phyloP scores from a whole-genome alignment of 202 grass and related monocot genomes.

The Setaria viridis region DNA sequence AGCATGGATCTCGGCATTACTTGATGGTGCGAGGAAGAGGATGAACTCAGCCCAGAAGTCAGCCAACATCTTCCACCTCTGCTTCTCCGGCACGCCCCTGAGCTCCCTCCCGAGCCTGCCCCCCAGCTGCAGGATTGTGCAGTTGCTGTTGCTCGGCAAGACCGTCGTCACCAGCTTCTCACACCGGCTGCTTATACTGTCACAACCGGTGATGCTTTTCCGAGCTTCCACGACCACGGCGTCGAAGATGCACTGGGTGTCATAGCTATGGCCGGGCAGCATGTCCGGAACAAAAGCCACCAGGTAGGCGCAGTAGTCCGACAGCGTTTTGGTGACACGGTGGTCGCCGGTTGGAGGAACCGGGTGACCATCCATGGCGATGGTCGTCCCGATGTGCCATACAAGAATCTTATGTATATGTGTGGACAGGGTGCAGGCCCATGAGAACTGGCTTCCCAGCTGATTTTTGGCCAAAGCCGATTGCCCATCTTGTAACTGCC shows the following conservation, averaged over 20 bases:
- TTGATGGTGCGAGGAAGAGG: slow-evolving; percentile 16
- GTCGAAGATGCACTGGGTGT: slow-evolving; percentile 16
- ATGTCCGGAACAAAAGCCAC: slow-evolving; percentile 42
- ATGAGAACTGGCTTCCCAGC: background rate
- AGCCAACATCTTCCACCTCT: slow-evolving; percentile 28
- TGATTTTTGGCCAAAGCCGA: background rate
- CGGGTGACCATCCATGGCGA: background rate
- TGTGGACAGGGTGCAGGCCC: background rate
- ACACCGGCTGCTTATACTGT: background rate
- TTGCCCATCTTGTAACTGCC: background rate
- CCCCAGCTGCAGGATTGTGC: background rate
- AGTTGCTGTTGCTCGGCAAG: background rate
- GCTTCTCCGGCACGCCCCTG: background rate
- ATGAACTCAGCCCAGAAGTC: slow-evolving; percentile 35
- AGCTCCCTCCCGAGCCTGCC: slow-evolving; percentile 14
- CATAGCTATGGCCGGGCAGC: slow-evolving; percentile 21
- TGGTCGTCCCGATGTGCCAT: slow-evolving; percentile 35
- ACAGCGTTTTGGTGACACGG: background rate
- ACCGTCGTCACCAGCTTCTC: background rate
- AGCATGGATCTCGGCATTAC: slow-evolving; percentile 13
- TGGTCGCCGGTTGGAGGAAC: background rate
- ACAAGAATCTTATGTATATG: background rate
- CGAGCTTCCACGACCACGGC: slow-evolving; percentile 9
- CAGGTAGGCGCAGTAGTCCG: slow-evolving; percentile 45
- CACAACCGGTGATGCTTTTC: background rate